A percentile compares a stretch with the other conserved stretches of the same genome.
Conservation (phyloP, 306 rosid genomes). For the Myrica gale region DNA sequence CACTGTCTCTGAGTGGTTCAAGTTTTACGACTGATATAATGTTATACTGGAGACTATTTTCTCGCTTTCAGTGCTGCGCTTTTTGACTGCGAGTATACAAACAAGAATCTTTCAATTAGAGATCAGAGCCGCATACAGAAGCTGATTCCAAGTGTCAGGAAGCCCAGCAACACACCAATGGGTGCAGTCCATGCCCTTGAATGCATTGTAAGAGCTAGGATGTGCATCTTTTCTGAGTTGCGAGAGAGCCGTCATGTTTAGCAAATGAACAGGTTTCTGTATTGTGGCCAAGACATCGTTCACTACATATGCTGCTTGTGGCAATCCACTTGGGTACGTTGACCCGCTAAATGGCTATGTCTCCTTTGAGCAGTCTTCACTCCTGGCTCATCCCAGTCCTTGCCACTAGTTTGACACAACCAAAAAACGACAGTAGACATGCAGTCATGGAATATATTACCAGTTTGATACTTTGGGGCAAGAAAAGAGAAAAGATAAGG, state of each 20-base stretch:
- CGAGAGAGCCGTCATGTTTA: slow-evolving; percentile 63
- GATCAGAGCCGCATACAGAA: slow-evolving; percentile 34
- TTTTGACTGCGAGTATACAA: not conserved
- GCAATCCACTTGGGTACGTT: slow-evolving; percentile 42
- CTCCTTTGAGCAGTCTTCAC: slow-evolving; percentile 55
- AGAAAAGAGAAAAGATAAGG: too few species aligned
- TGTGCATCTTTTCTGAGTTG: slow-evolving; percentile 78
- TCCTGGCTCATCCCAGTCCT: slow-evolving; percentile 43
- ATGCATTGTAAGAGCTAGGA: slow-evolving; percentile 49
- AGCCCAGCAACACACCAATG: slow-evolving; percentile 83
- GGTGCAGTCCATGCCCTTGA: slow-evolving; percentile 64
- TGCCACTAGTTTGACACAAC: slow-evolving; percentile 38
- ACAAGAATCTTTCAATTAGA: not conserved
- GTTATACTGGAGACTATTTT: not conserved
- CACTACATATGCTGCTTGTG: slow-evolving; percentile 37
- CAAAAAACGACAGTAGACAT: not conserved
- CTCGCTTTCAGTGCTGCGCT: not conserved
- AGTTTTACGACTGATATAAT: not conserved
- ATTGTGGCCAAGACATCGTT: slow-evolving; percentile 38
- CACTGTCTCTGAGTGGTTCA: not conserved
- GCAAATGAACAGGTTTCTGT: slow-evolving; percentile 43
- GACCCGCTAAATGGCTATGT: slow-evolving; percentile 56
- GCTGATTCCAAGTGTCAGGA: slow-evolving; percentile 66
- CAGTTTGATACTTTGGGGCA: not conserved
- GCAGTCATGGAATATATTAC: not conserved